Base-by-base conservation (phyloP, 2,329 filamentous ascomycete species). In the Stylonectria norvegica region DNA sequence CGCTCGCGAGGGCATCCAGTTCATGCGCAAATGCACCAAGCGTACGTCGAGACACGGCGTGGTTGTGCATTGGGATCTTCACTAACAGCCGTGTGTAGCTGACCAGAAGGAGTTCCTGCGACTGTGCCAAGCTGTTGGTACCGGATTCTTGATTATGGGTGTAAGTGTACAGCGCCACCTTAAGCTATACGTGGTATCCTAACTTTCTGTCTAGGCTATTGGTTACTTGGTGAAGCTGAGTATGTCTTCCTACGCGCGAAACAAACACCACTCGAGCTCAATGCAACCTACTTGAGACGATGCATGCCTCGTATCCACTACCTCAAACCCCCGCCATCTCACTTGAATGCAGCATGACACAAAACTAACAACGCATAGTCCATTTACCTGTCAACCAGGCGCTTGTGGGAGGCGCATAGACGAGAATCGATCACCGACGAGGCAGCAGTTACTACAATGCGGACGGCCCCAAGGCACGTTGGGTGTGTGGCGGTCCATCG, bases 351-450 rank as follows among this genome's bases (percentile, higher is more conserved):
- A n/a, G n/a, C n/a, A n/a, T 55, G 40, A 53, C 42, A 33, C n/a
- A 5, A 32, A 29, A 20, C 35, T 44, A n/a, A 31, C 22, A 19
- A n/a, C n/a, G 18, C 8, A 11, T 19, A 82, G 78, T 85, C 50
- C 81, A 85, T 63, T 83, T 85, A 34, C 81, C 81, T 48, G 75
- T 85, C 49, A 85, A 85, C 74, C 80, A 83, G 63, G 79, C 84
- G 45, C 73, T 85, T 42, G 81, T 85, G 50, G 80, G 79, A 45
- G 79, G 77, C 63, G 79, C 80, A 61, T 83, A 77, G 69, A 77
- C 40, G 27, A 38, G 34, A 38, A 33, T 32, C 32, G 42, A 38
- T 43, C 19, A 23, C 32, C 36, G 22, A 43, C 36, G 42, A 40
- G 48, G 40, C 20, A 35, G 33, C 20, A 7, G 19, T n/a, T n/a